Evolutionary conservation across 106 monocot species (phyloP), one percentile per base, ranked within the genome.

Genomic region (Dioscorea dumetorum): DNA sequence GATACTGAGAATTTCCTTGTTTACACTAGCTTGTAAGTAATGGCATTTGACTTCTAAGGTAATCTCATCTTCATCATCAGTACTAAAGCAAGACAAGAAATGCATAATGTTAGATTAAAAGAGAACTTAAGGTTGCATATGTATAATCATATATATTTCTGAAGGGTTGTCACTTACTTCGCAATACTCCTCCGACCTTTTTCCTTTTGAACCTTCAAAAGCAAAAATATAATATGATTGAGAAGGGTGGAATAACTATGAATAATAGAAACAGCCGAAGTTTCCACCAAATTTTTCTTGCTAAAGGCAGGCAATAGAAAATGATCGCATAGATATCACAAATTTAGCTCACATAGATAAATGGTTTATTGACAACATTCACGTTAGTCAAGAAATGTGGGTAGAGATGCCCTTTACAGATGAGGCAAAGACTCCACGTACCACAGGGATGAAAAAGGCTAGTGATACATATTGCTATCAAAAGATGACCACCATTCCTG

Each of bases 31-130:
- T 72, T 85, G 68, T 32, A 70, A 72, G 64, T 80, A 90, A 57
- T 90, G 89, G 58, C 66, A 80, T 78, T 90, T 85, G 20, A 83
- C 89, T 77, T 80, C 74, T 64, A 80, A 72, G 22, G 78, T 62
- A 28, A 82, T 33, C 57, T 78, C 84, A 58, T 77, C 82, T 6
- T 74, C 79, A 60, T 84, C 79, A 56, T 69, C 74, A 76, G 20
- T 28, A 35, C 87, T 87, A 56, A 58, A 74, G 17, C 61, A 74
- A 56, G 65, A 23, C 20, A 70, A 33, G 59, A 4, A 69, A 23
- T 24, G 32, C 58, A 35, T 16, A 17, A 57, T 33, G 64, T 28
- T 28, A 28, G 28, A 10, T 66, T 61, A 15, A 16, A 48, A 60
- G 57, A 50, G 17, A 50, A 33, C 24, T 48, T 51, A 62, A 57